Conservation (phyloP, 1,139 yeast species). For the Arxiozyma slooffiae region DNA sequence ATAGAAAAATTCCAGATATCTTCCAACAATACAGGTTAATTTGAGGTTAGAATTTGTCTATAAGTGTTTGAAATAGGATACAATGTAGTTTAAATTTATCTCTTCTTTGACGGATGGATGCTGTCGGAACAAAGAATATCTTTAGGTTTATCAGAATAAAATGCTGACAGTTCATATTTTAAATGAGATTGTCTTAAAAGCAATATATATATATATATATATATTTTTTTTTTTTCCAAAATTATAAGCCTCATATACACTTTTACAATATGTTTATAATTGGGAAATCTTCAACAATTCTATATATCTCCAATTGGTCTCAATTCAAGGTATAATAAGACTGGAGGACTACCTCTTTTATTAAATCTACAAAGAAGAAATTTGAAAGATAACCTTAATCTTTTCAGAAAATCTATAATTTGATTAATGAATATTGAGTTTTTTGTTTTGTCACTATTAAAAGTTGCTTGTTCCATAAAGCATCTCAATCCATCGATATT, state of each 20-base stretch:
- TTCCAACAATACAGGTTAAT: constrained; percentile 73
- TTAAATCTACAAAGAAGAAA: constrained; percentile 70
- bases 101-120: constrained; percentile 41
- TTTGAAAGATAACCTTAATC: constrained; percentile 70
- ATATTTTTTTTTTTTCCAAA: constrained; percentile 68
- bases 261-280: constrained; percentile 38
- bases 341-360: constrained; percentile 22
- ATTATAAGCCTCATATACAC: constrained; percentile 47
- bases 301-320: constrained; percentile 54
- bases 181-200: constrained; percentile 61
- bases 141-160: constrained; percentile 79
- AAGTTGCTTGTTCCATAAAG: constrained; percentile 87
- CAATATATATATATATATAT: too few relatives aligned
- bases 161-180: constrained; percentile 66
- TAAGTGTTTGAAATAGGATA: constrained; percentile 52
- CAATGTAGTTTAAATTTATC: constrained; percentile 64
- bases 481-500: constrained; percentile 89
- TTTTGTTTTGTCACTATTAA: constrained; percentile 66
- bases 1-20: constrained; percentile 66
- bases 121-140: constrained; percentile 75
- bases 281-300: constrained; percentile 46
- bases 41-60: constrained; percentile 61
- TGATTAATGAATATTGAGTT: constrained; percentile 65
- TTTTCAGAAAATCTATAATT: constrained; percentile 71
- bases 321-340: constrained; percentile 31